Evolutionary conservation across 2,329 filamentous ascomycete genomes (phyloP).

Genomic region (Fusarium zealandicum): DNA sequence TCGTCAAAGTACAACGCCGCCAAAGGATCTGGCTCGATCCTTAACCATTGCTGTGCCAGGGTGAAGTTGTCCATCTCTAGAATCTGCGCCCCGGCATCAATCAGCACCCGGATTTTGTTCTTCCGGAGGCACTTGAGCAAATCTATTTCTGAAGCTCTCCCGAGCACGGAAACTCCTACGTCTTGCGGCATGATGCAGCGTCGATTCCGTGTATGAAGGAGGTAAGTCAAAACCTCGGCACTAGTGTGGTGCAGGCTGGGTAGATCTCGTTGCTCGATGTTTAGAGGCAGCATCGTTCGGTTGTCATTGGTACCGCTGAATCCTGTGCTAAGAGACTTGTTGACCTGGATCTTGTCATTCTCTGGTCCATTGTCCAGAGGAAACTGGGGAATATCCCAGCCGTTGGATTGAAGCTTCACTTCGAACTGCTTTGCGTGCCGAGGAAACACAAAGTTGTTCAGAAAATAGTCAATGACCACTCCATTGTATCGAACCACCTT

Average conservation of each 20-base stretch:
- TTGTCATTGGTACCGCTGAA: slow-evolving; percentile 79
- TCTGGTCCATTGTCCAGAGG: slow-evolving; percentile 7
- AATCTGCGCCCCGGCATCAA: slow-evolving; percentile 71
- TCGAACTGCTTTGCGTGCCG: slow-evolving; percentile 70
- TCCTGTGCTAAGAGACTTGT: slow-evolving; percentile 61
- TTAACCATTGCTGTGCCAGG: slow-evolving; percentile 60
- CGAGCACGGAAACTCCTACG: slow-evolving; percentile 50
- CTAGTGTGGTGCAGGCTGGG: slow-evolving; percentile 65
- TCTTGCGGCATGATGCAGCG: slow-evolving; percentile 49
- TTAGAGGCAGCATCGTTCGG: slow-evolving; percentile 64
- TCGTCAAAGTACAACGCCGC: slow-evolving; percentile 62
- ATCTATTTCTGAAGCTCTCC: slow-evolving; percentile 42
- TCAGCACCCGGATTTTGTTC: slow-evolving; percentile 58
- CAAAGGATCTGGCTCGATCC: slow-evolving; percentile 50
- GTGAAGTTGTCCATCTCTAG: slow-evolving; percentile 64
- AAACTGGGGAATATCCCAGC: slow-evolving; percentile 71
- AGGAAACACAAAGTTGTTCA: slow-evolving; percentile 72
- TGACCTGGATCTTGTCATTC: not conserved
- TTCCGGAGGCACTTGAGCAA: slow-evolving; percentile 43
- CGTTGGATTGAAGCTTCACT: slow-evolving; percentile 69
- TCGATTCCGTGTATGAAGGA: slow-evolving; percentile 62
- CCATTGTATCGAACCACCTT: slow-evolving; percentile 57
- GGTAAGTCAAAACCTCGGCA: slow-evolving; percentile 67
- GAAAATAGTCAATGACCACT: slow-evolving; percentile 64
- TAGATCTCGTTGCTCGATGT: slow-evolving; percentile 68